These are phyloP conservation scores for Talaromyces sp. DNA, from an alignment of 2,329 filamentous ascomycete genomes.

Conservation along the genomic window DNA sequence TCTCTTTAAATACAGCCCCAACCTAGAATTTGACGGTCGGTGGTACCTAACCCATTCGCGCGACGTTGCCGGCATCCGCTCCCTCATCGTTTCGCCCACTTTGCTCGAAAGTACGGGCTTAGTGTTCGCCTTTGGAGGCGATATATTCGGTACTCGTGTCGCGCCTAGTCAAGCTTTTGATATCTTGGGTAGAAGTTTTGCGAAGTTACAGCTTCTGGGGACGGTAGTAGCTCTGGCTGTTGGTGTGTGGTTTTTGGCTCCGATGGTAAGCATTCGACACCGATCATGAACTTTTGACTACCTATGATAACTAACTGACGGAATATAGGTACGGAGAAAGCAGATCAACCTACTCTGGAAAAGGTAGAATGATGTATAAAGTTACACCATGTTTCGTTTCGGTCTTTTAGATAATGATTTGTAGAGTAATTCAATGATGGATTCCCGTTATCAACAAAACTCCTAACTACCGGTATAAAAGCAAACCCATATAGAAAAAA, in stretches of 20 bases:
- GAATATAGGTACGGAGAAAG: conserved; percentile 46
- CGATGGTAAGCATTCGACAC: conserved; percentile 64
- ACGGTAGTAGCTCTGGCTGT: conserved; percentile 77
- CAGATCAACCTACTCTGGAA: conserved; percentile 46
- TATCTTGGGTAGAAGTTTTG: conserved; percentile 88
- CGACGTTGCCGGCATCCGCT: conserved; percentile 71
- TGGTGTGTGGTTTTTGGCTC: conserved; percentile 74
- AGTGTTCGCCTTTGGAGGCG: conserved; percentile 78
- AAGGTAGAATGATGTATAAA: conserved; percentile 5
- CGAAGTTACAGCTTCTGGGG: conserved; percentile 76
- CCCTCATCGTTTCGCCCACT: conserved; percentile 72
- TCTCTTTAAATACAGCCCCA: conserved; percentile 69
- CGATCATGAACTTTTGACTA: conserved; percentile 1
- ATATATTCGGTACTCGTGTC: conserved; percentile 82
- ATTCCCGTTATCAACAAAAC: not conserved
- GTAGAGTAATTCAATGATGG: conserved; percentile 5
- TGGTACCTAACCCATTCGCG: conserved; percentile 76
- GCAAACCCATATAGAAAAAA: not conserved
- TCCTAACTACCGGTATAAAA: conserved; percentile 1
- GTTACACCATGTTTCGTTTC: not conserved
- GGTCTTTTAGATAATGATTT: not conserved
- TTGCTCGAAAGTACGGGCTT: conserved; percentile 88
- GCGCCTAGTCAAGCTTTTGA: conserved; percentile 90
- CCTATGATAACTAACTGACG: not conserved
- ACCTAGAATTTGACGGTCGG: conserved; percentile 79